Evolutionary conservation across 2,329 filamentous ascomycete species (phyloP).

Genomic region (Metarhizium guizhouense): DNA sequence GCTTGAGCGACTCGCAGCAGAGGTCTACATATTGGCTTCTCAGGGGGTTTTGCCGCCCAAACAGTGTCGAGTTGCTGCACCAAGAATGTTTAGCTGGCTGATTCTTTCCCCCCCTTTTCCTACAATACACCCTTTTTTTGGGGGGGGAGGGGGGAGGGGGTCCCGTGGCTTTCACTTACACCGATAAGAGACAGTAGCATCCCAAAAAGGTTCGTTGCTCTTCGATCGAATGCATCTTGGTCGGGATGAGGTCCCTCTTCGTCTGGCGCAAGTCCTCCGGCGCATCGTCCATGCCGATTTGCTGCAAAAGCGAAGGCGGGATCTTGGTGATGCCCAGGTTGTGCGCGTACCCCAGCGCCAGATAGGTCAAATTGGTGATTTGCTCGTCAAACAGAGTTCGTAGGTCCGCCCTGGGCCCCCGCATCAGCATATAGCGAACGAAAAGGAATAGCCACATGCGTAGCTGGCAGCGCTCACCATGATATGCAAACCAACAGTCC

Average conservation of each 20-base stretch:
- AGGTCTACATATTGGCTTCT: constrained; percentile 6
- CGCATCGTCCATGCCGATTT: constrained; percentile 6
- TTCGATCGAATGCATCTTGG: constrained; percentile 22
- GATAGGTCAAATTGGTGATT: constrained; percentile 27
- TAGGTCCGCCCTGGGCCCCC: constrained; percentile 19
- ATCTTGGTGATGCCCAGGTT: constrained; percentile 26
- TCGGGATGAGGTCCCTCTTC: constrained; percentile 10
- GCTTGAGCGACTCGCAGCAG: too few relatives aligned
- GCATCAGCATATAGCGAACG: constrained; percentile 6
- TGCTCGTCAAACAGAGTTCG: constrained; percentile 25
- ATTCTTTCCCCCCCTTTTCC: too few relatives aligned
- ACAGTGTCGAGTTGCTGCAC: constrained; percentile 27
- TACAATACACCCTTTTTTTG: too few relatives aligned
- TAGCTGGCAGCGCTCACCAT: too few relatives aligned
- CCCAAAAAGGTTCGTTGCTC: constrained; percentile 30
- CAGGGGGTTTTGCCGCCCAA: constrained; percentile 24
- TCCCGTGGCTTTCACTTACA: constrained; percentile 18
- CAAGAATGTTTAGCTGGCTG: not conserved
- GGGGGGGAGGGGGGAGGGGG: too few relatives aligned
- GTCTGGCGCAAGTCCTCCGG: constrained; percentile 9
- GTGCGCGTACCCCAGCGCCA: constrained; percentile 32
- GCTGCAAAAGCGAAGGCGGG: constrained; percentile 4
- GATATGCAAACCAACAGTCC: constrained; percentile 35
- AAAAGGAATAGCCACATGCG: too few relatives aligned
- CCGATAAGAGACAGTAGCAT: constrained; percentile 28